Conservation (phyloP, 2,329 filamentous ascomycete genomes). For the Monascus ruber region DNA sequence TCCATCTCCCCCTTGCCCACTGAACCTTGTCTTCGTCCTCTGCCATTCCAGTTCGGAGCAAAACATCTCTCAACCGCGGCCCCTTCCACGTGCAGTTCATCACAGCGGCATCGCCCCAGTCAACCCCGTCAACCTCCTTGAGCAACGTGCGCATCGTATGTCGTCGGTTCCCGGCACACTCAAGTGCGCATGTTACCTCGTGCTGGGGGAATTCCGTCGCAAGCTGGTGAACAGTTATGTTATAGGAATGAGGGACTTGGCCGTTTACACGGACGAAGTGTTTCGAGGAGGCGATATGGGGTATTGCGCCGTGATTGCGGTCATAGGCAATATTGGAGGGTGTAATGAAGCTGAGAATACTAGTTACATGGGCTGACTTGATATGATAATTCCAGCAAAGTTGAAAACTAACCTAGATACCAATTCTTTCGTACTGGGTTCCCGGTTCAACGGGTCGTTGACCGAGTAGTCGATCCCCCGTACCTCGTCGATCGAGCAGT, state of each 20-base stretch:
- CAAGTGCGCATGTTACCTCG: constrained; percentile 44
- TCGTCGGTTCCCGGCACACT: constrained; percentile 50
- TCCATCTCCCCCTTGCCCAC: constrained; percentile 7
- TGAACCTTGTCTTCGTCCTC: constrained; percentile 17
- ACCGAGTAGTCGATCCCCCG: constrained; percentile 8
- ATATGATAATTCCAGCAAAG: too few species aligned
- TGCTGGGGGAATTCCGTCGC: constrained; percentile 40
- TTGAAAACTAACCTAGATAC: constrained; percentile 13
- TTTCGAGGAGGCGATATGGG: constrained; percentile 31
- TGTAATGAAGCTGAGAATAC: constrained; percentile 39
- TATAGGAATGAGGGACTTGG: constrained; percentile 32
- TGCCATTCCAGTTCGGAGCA: constrained; percentile 35
- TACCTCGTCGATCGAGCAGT: too few species aligned
- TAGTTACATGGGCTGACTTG: background rate
- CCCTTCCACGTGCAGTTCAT: constrained; percentile 51
- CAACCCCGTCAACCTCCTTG: constrained; percentile 48
- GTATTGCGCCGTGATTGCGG: constrained; percentile 47
- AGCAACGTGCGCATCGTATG: constrained; percentile 50
- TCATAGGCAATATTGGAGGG: constrained; percentile 42
- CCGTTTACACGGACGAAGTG: constrained; percentile 41
- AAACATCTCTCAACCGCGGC: constrained; percentile 42
- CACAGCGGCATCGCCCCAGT: constrained; percentile 50
- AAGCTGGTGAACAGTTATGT: constrained; percentile 38
- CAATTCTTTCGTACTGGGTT: constrained; percentile 18
- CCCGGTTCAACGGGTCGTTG: constrained; percentile 22